These are phyloP conservation scores for Durio zibethinus DNA, from an alignment of 345 rosid species.

Conservation along the genomic window DNA sequence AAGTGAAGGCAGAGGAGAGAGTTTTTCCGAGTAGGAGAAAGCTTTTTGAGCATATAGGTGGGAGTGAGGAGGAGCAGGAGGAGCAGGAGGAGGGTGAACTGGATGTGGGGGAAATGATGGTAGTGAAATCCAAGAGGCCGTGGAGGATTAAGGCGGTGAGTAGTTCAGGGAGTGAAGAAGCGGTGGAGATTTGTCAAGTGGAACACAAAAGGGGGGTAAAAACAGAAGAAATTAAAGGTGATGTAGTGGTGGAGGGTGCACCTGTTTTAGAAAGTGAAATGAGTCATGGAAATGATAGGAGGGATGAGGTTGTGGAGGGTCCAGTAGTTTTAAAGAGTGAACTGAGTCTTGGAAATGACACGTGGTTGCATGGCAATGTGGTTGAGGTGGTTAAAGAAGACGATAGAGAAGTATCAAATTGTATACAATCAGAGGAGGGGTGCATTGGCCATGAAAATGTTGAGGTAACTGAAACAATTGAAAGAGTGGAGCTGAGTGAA, in stretches of 20 bases:
- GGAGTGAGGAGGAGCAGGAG: conserved; percentile 18
- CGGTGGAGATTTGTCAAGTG: conserved; percentile 25
- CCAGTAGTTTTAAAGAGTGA: conserved; percentile 16
- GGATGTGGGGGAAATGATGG: conserved; percentile 17
- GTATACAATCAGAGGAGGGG: conserved; percentile 26
- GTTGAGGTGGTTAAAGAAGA: conserved; percentile 30
- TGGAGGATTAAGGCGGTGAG: conserved; percentile 25
- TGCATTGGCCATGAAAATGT: conserved; percentile 25
- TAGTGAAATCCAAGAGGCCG: conserved; percentile 21
- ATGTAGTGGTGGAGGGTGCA: conserved; percentile 25
- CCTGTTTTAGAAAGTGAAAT: conserved; percentile 20
- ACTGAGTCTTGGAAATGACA: conserved; percentile 22
- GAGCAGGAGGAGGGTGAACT: conserved; percentile 15
- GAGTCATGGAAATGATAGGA: not conserved
- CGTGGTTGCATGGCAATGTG: conserved; percentile 21
- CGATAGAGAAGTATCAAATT: conserved; percentile 24
- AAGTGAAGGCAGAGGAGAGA: conserved; percentile 15
- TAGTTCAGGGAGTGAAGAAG: conserved; percentile 30
- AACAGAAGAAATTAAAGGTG: conserved; percentile 19
- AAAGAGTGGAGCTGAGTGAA: conserved; percentile 24
- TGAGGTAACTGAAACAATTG: conserved; percentile 19
- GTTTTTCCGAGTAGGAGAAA: conserved; percentile 38
- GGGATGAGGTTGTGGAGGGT: conserved; percentile 16
- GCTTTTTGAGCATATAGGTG: conserved; percentile 41
- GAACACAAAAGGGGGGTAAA: conserved; percentile 33